Base-by-base conservation (phyloP, 352 stramenopile species). In the Globisporangium heterothallicum region DNA sequence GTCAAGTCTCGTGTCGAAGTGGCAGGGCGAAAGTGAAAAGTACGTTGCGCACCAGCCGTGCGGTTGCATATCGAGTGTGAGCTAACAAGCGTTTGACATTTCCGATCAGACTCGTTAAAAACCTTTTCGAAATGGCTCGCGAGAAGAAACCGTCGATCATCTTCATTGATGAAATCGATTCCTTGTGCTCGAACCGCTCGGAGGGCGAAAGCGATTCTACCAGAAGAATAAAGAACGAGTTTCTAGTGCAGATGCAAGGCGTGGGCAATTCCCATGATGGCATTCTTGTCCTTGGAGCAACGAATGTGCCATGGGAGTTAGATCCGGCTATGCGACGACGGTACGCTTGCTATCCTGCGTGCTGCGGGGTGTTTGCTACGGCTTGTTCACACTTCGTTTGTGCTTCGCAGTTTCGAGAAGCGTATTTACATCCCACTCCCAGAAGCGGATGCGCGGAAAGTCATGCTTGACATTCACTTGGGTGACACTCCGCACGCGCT, bases 121-220 rank as follows among this genome's bases (percentile, higher is more conserved):
- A 98, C 53, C 75, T 99, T 12, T 99, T 99, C 67, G 92, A 98
- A 52, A 97, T 99, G 88, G 97, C 97, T 4, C 87, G 96, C 25
- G 90, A 98, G 58, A 91, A 83, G 55, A 88, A 94, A 32, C 84
- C 83, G 19, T 77, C 92, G 27, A 98, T 98, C 62, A 98, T 98
- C 56, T 98, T 98, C 62, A 98, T 98, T 51, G 96, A 99, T 68
- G 96, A 99, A 76, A 97, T 99, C 44, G 96, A 99, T 71, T 98
- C 89, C 22, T 61, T 99, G n/a, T 89, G 80, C 30, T 96, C 91
- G 26, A 96, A 73, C 47, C 78, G 96, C 51, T 88, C 84, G 0
- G 94, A 97, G 45, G 94, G 90, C 47, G 95, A 99, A 64, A 97
- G 97, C 55, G 95, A 99, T 56, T 97, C 88, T 5, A 92, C 94